A percentile compares a stretch with the other conserved stretches of the same genome.
These are phyloP conservation scores for Xylaria sp. DNA, from an alignment of 2,329 filamentous ascomycete species.

Conservation along the genomic window DNA sequence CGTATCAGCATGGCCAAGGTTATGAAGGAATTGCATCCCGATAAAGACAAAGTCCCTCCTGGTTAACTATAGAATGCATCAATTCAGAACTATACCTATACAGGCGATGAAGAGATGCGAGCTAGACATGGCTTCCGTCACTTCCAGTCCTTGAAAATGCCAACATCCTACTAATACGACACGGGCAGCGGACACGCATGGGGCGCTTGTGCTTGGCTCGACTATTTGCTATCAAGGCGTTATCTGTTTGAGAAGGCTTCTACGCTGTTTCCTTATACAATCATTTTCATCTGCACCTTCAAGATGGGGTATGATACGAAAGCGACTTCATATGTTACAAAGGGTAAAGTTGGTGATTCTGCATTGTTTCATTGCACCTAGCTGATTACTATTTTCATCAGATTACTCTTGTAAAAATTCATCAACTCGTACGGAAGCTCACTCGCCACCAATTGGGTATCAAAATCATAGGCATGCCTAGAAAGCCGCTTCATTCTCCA, in stretches of 20 bases:
- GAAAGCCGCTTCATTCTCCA: not conserved
- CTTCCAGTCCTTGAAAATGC: not conserved
- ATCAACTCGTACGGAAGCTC: not conserved
- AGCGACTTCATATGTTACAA: not conserved
- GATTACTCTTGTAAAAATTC: slow-evolving; percentile 6
- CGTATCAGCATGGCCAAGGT: slow-evolving; percentile 66
- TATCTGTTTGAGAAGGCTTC: not conserved
- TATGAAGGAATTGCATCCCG: slow-evolving; percentile 54
- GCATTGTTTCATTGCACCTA: not conserved
- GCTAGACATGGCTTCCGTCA: not conserved
- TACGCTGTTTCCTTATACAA: not conserved
- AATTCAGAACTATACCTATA: not conserved
- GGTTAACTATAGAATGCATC: slow-evolving; percentile 2
- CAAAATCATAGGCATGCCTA: slow-evolving; percentile 9
- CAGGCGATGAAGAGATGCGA: not conserved
- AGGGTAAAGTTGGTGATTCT: slow-evolving; percentile 3
- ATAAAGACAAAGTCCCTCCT: slow-evolving; percentile 18
- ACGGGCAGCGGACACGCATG: not conserved
- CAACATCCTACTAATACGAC: not conserved
- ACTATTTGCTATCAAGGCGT: slow-evolving; percentile 2
- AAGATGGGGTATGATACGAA: not conserved
- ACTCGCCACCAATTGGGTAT: slow-evolving; percentile 15
- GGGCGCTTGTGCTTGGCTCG: not conserved
- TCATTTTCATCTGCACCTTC: not conserved
- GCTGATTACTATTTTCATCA: slow-evolving; percentile 28